Percentiles rank a stretch among this genome's conserved stretches.
These are phyloP conservation scores for Xylariomycetidae sp. DNA, from an alignment of 2,329 filamentous ascomycete genomes.

Conservation along the genomic window DNA sequence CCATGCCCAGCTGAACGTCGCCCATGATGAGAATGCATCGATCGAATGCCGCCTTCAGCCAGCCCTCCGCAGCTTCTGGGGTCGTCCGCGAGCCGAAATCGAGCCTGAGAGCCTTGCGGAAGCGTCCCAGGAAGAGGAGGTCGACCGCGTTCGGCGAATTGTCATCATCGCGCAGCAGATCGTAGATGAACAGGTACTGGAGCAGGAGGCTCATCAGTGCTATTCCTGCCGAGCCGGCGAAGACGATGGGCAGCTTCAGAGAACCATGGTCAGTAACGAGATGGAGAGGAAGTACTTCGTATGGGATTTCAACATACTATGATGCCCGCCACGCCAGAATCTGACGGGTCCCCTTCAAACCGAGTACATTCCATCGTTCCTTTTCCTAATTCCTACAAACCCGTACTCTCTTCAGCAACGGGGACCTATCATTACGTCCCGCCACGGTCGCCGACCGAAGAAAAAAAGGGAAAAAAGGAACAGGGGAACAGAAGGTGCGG, in stretches of 20 bases:
- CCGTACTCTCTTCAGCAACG: too few relatives aligned
- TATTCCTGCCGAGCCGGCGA: constrained; percentile 16
- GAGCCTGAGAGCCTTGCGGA: constrained; percentile 15
- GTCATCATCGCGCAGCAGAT: constrained; percentile 9
- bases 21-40: constrained; percentile 17
- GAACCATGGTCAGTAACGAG: too few relatives aligned
- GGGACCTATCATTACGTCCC: too few relatives aligned
- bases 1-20: constrained; percentile 20
- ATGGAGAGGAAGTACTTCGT: too few relatives aligned
- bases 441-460: too few relatives aligned
- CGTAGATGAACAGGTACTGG: constrained; percentile 20
- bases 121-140: constrained; percentile 12
- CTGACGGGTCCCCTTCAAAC: too few relatives aligned
- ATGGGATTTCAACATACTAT: too few relatives aligned
- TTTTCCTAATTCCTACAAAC: too few relatives aligned
- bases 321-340: too few relatives aligned
- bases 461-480: too few relatives aligned
- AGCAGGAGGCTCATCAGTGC: constrained; percentile 16
- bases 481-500: too few relatives aligned
- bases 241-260: constrained; percentile 20
- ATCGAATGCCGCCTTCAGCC: constrained; percentile 14
- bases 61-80: constrained; percentile 4
- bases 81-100: constrained; percentile 7
- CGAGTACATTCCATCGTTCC: too few relatives aligned
- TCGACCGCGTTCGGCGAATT: constrained; percentile 16